Evolutionary conservation across 805 yeast genomes (phyloP).

Genomic region (Zygosaccharomyces rouxii): DNA sequence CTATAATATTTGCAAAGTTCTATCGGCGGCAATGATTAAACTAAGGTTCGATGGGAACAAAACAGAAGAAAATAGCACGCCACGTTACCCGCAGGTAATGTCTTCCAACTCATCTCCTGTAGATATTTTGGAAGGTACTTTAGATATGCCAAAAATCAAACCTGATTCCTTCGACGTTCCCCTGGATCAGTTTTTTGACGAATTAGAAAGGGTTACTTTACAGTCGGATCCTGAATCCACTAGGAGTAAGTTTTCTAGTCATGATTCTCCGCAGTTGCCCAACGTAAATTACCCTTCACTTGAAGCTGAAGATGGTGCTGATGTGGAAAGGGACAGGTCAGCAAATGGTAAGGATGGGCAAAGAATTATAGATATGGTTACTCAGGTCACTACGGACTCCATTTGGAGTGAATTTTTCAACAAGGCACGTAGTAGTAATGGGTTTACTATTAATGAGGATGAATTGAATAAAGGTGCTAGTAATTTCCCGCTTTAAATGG

Average conservation of each 20-base stretch:
- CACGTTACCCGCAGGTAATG: not conserved
- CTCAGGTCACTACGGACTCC: slow-evolving; percentile 58
- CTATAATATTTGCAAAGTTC: slow-evolving; percentile 62
- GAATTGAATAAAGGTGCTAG: not conserved
- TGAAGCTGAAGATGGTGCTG: slow-evolving; percentile 5
- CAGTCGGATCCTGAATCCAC: slow-evolving; percentile 12
- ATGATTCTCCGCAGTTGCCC: slow-evolving; percentile 8
- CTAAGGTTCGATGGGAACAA: slow-evolving; percentile 39
- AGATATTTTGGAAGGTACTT: slow-evolving; percentile 8
- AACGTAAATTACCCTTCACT: slow-evolving; percentile 1
- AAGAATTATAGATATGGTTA: slow-evolving; percentile 54
- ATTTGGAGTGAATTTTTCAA: slow-evolving; percentile 51
- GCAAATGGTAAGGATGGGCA: slow-evolving; percentile 44
- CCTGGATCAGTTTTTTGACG: slow-evolving; percentile 46
- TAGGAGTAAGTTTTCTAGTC: slow-evolving; percentile 10
- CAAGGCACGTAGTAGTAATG: slow-evolving; percentile 7
- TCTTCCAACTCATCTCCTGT: slow-evolving; percentile 3
- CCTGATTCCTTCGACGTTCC: slow-evolving; percentile 15
- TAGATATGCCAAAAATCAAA: slow-evolving; percentile 7
- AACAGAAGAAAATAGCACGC: not conserved
- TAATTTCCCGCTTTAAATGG: not conserved
- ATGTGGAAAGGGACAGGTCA: slow-evolving; percentile 3
- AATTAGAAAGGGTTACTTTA: slow-evolving; percentile 36
- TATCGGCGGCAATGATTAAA: slow-evolving; percentile 66
- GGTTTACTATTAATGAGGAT: not conserved